Evolutionary conservation across 2,329 filamentous ascomycete species (phyloP).

Genomic region (Leptographium lundbergii): DNA sequence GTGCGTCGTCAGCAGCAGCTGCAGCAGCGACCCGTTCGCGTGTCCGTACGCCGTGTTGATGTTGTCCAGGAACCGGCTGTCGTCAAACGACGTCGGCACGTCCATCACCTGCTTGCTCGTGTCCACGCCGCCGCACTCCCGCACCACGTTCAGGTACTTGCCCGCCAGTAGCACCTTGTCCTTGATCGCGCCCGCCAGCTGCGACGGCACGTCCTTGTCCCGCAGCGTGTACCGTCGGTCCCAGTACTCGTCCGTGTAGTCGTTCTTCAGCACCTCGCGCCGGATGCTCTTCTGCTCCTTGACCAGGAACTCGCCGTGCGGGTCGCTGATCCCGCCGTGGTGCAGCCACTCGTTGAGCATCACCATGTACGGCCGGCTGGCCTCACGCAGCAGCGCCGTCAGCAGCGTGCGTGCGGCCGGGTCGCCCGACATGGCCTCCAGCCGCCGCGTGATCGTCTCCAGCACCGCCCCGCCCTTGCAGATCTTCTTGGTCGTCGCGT

Average conservation of each 20-base stretch:
- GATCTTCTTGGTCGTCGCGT: slow-evolving; percentile 75
- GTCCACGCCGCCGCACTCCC: slow-evolving; percentile 93
- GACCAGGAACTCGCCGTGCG: slow-evolving; percentile 85
- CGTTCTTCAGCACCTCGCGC: slow-evolving; percentile 79
- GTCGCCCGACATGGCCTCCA: slow-evolving; percentile 87
- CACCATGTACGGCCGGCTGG: slow-evolving; percentile 87
- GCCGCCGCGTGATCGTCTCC: slow-evolving; percentile 67
- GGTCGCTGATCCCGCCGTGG: slow-evolving; percentile 87
- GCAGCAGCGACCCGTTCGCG: slow-evolving; percentile 86
- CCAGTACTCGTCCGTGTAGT: slow-evolving; percentile 99
- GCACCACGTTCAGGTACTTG: slow-evolving; percentile 95
- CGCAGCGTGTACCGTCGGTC: slow-evolving; percentile 93
- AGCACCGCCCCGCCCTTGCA: slow-evolving; percentile 97
- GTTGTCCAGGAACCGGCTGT: slow-evolving; percentile 84
- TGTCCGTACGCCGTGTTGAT: slow-evolving; percentile 91
- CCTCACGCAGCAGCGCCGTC: slow-evolving; percentile 71
- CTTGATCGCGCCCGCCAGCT: slow-evolving; percentile 69
- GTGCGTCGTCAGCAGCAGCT: slow-evolving; percentile 84
- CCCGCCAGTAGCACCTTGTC: slow-evolving; percentile 91
- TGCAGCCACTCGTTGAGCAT: slow-evolving; percentile 99
- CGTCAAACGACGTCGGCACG: slow-evolving; percentile 86
- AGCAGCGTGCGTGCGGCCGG: slow-evolving; percentile 74
- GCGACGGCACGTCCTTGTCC: slow-evolving; percentile 80
- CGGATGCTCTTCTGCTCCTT: slow-evolving; percentile 94
- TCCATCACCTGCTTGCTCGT: slow-evolving; percentile 79